phyloP scores from a whole-genome alignment of 768 basidiomycete genomes.

The Suillus weaverae region DNA sequence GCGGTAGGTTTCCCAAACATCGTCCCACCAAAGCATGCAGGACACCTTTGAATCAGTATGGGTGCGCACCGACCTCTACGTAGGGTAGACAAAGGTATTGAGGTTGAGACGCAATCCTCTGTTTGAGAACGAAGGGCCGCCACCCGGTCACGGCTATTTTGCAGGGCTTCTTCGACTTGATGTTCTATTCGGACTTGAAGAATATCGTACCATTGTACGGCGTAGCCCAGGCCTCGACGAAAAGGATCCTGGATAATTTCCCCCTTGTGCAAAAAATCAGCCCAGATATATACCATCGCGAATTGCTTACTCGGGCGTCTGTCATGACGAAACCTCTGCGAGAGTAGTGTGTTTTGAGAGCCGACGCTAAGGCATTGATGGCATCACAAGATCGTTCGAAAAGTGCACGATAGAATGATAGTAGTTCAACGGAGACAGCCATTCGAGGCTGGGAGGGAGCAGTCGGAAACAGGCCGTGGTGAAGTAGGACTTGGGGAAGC shows the following conservation, averaged over 20 bases:
- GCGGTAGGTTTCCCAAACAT: too few species aligned
- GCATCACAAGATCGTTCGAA: conserved; percentile 38
- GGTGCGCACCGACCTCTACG: neutral
- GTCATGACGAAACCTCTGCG: conserved; percentile 16
- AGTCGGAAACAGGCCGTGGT: conserved; percentile 26
- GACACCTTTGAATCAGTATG: conserved; percentile 1
- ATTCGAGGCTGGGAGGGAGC: too few species aligned
- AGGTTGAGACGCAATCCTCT: neutral
- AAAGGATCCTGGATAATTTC: conserved; percentile 31
- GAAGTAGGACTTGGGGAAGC: conserved; percentile 24
- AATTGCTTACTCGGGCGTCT: conserved; percentile 2
- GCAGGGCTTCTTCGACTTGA: conserved; percentile 14
- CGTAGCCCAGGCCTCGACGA: conserved; percentile 25
- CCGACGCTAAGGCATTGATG: conserved; percentile 12
- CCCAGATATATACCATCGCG: conserved; percentile 10
- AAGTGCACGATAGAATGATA: conserved; percentile 33
- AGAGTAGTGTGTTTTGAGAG: neutral
- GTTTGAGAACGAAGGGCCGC: neutral
- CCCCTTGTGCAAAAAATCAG: conserved; percentile 18
- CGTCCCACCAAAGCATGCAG: too few species aligned
- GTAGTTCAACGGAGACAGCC: conserved; percentile 24
- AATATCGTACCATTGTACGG: conserved; percentile 30
- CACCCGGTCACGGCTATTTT: conserved; percentile 3
- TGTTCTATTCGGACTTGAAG: conserved; percentile 17
- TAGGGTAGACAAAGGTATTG: neutral